phyloP scores from a whole-genome alignment of 2,329 filamentous ascomycete genomes.

The Parastagonospora avenae region DNA sequence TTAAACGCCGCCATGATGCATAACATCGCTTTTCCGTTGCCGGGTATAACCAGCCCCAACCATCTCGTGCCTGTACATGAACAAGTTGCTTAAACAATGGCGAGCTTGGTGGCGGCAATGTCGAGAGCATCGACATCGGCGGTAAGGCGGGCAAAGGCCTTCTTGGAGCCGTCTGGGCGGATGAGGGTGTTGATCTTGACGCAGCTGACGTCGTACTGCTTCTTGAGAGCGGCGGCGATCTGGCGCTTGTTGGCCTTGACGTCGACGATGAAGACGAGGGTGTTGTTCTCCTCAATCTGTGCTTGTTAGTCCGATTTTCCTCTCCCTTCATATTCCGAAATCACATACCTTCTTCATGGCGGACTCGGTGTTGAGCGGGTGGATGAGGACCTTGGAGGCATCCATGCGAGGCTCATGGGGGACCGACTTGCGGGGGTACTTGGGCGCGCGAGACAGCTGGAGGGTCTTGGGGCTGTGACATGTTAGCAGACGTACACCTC shows the following conservation, averaged over 20 bases:
- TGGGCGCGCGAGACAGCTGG: slow-evolving; percentile 84
- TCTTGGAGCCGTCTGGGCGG: slow-evolving; percentile 97
- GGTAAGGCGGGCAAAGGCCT: slow-evolving; percentile 96
- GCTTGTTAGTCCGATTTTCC: background rate
- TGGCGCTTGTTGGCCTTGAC: slow-evolving; percentile 95
- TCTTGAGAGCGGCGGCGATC: slow-evolving; percentile 98
- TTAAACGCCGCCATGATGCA: slow-evolving; percentile 47
- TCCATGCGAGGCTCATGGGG: slow-evolving; percentile 89
- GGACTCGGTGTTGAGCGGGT: slow-evolving; percentile 98
- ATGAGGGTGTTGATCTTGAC: slow-evolving; percentile 99
- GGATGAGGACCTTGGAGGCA: slow-evolving; percentile 95
- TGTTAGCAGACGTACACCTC: slow-evolving; percentile 2
- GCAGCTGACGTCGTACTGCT: slow-evolving; percentile 97
- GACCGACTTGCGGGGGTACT: slow-evolving; percentile 96
- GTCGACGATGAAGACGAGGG: slow-evolving; percentile 95
- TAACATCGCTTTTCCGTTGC: slow-evolving; percentile 42
- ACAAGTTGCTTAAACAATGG: slow-evolving; percentile 76
- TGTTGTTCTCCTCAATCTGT: slow-evolving; percentile 99
- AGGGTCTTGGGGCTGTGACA: slow-evolving; percentile 80
- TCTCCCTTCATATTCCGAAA: background rate
- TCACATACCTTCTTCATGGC: slow-evolving; percentile 88
- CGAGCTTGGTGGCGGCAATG: slow-evolving; percentile 98
- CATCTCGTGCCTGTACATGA: slow-evolving; percentile 29
- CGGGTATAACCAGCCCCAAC: slow-evolving; percentile 41
- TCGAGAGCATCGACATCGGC: slow-evolving; percentile 97